Evolutionary conservation across 2,329 filamentous ascomycete genomes (phyloP), one percentile per base, ranked within the genome.

Genomic region (Knufia fluminis): DNA sequence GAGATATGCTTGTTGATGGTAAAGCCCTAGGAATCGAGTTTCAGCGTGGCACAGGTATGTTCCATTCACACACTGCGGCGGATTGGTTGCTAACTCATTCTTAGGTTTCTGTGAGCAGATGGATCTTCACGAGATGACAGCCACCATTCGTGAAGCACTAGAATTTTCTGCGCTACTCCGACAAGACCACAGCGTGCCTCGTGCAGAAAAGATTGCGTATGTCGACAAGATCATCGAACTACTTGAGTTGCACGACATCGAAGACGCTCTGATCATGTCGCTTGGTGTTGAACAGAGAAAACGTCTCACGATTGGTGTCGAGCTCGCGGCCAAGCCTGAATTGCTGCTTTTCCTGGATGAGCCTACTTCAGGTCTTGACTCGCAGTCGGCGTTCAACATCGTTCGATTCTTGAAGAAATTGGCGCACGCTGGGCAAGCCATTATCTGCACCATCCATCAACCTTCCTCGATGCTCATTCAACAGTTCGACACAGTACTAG

Each of bases 361-460:
- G 59, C 83, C 83, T 0, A 86, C 83, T 0, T 80, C 75, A 52
- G 83, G 83, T 51, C 72, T 87, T 2, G 83, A 87, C 63, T 80
- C 76, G 12, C 82, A 86, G 57, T 79, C 78, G 1, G 82, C 83
- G 0, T 84, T 75, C 63, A 82, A 76, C 0, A 85, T 86, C 52
- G 73, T 85, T 2, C 72, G 77, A 1, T 85, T 86, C 67, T 60
- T 86, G 49, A 80, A 79, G 68, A 86, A 86, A 61, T 71, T 86
- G 2, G 73, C 79, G 3, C 69, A 73, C 6, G 78, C 80, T 10
- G 83, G 82, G 1, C 81, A 86, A 60, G 82, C 82, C 6, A 85
- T 87, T 54, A 71, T 87, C 46, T 86, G 83, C 64, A 86, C 83
- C 0, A 86, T 86, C 48, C 83, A 86, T 60, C 83, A 86, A 60